Evolutionary conservation across 2,329 filamentous ascomycete species (phyloP).

Genomic region (Exophiala xenobiotica): DNA sequence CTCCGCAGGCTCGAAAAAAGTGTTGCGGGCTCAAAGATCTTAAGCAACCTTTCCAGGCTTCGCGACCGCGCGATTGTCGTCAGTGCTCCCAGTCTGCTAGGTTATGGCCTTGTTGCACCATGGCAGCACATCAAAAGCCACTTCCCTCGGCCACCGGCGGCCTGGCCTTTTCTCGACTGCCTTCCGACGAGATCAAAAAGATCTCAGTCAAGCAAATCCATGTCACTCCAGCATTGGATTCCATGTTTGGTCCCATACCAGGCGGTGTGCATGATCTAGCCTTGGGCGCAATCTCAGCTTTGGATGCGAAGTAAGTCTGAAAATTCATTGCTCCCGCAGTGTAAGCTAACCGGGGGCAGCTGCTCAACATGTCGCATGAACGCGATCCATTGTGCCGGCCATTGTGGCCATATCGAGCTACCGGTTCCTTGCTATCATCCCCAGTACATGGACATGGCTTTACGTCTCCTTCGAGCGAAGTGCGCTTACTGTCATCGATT

Average conservation of each 20-base stretch:
- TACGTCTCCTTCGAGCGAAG: constrained; percentile 79
- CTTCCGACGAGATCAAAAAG: constrained; percentile 75
- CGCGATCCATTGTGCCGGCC: constrained; percentile 80
- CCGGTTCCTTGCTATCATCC: constrained; percentile 93
- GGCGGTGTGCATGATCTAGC: constrained; percentile 92
- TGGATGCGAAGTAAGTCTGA: constrained; percentile 28
- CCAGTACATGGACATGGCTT: constrained; percentile 90
- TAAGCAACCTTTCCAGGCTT: too few relatives aligned
- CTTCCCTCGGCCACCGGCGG: constrained; percentile 78
- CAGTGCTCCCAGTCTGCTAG: background rate
- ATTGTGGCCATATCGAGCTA: constrained; percentile 92
- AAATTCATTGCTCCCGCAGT: background rate
- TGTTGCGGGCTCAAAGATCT: background rate
- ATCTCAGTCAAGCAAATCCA: constrained; percentile 94
- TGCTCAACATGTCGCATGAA: constrained; percentile 91
- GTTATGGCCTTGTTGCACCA: constrained; percentile 30
- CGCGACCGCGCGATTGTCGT: too few relatives aligned
- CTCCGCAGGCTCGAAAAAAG: background rate
- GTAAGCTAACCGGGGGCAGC: constrained; percentile 46
- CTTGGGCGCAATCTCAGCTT: constrained; percentile 74
- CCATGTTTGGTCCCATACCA: constrained; percentile 80
- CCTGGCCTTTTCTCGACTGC: constrained; percentile 87
- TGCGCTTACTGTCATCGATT: constrained; percentile 90
- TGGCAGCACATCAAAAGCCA: constrained; percentile 63
- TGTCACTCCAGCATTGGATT: constrained; percentile 92